Evolutionary conservation across 805 yeast species (phyloP).

Genomic region (Kodamaea laetipori): DNA sequence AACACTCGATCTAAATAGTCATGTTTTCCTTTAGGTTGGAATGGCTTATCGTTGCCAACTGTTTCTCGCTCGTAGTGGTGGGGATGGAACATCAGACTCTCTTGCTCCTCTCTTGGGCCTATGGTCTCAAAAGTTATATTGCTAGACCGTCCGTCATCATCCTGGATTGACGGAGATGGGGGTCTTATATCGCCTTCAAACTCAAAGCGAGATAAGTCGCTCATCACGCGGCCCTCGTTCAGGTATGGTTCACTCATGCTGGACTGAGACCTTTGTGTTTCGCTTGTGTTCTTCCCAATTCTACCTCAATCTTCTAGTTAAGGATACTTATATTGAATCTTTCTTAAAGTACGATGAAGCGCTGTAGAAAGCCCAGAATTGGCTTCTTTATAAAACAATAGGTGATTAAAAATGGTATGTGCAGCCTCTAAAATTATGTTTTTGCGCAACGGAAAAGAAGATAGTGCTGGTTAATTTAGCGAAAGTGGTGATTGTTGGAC

Average conservation of each 20-base stretch:
- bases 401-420: too few species aligned
- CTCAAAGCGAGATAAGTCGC: conserved; percentile 38
- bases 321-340: too few species aligned
- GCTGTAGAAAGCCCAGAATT: too few species aligned
- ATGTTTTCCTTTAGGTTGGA: conserved; percentile 1
- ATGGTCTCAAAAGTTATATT: conserved; percentile 14
- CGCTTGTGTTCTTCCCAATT: neutral
- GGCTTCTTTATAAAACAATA: too few species aligned
- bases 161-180: conserved; percentile 32
- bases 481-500: too few species aligned
- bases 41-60: neutral
- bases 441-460: too few species aligned
- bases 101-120: conserved; percentile 9
- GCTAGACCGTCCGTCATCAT: conserved; percentile 15
- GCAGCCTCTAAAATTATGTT: too few species aligned
- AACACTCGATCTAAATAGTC: conserved; percentile 1
- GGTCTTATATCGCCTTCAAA: conserved; percentile 29
- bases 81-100: conserved; percentile 9
- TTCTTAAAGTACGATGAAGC: too few species aligned
- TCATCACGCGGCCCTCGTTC: conserved; percentile 27
- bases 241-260: neutral
- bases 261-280: conserved; percentile 1
- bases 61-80: conserved; percentile 8
- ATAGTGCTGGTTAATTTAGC: too few species aligned
- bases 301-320: neutral